Evolutionary conservation across 2,329 filamentous ascomycete species (phyloP).

Genomic region (Zymoseptoria brevis): DNA sequence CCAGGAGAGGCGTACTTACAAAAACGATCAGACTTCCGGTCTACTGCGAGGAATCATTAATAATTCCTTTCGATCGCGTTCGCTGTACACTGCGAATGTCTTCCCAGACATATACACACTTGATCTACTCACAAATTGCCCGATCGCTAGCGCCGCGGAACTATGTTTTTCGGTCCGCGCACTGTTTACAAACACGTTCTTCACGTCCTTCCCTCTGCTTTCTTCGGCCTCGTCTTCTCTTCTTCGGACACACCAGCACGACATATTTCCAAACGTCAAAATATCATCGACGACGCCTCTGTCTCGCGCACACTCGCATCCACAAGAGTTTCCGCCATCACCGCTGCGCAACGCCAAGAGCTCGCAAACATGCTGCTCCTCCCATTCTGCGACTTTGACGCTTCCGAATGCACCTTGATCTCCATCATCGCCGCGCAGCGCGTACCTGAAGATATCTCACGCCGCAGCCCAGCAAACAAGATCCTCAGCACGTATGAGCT

Average conservation of each 20-base stretch:
- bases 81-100: too few relatives aligned
- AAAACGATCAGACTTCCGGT: too few relatives aligned
- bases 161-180: neutral
- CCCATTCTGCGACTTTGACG: neutral
- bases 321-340: neutral
- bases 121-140: too few relatives aligned
- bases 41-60: too few relatives aligned
- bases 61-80: too few relatives aligned
- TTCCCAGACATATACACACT: too few relatives aligned
- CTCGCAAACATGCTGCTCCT: neutral
- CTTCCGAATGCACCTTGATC: neutral
- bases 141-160: neutral
- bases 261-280: too few relatives aligned
- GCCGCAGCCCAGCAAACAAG: neutral
- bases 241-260: neutral
- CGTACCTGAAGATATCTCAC: neutral
- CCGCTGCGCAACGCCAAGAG: too few relatives aligned
- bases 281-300: too few relatives aligned
- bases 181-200: neutral
- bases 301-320: too few relatives aligned
- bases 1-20: too few relatives aligned
- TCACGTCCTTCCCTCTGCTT: neutral
- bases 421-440: neutral
- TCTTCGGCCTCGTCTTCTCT: neutral
- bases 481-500: neutral